phyloP scores from a whole-genome alignment of 1,284 basidiomycete genomes.

The Meripilus lineatus region DNA sequence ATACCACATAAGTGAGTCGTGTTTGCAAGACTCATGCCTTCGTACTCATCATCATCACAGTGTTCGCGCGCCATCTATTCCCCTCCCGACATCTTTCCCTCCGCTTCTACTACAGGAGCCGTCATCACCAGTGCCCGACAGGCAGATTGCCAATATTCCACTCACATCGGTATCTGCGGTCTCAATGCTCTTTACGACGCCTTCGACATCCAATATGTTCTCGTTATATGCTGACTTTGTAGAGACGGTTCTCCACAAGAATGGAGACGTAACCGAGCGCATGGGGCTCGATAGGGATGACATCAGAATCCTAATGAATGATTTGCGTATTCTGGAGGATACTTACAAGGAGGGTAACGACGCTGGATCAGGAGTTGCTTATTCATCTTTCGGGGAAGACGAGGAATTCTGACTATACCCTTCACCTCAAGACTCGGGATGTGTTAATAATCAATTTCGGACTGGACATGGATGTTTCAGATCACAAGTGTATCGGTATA shows the following conservation, averaged over 20 bases:
- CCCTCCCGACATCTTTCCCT: constrained; percentile 25
- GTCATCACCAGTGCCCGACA: constrained; percentile 6
- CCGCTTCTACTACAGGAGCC: constrained; percentile 19
- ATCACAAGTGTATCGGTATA: no score
- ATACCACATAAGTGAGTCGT: constrained; percentile 16
- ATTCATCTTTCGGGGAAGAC: constrained; percentile 18
- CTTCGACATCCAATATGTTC: constrained; percentile 20
- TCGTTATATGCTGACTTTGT: constrained; percentile 23
- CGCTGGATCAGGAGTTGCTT: constrained; percentile 11
- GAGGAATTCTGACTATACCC: no score
- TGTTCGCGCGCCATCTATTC: constrained; percentile 23
- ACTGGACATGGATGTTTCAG: no score
- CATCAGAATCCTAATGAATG: constrained; percentile 25
- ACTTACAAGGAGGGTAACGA: constrained; percentile 20
- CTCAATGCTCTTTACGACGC: constrained; percentile 22
- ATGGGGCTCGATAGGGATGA: constrained; percentile 31
- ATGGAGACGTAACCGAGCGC: constrained; percentile 21
- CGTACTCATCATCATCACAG: constrained; percentile 14
- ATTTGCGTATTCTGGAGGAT: constrained; percentile 29
- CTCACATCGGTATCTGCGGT: constrained; percentile 17
- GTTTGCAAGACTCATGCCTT: background rate
- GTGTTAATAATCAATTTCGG: no score
- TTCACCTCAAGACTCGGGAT: no score
- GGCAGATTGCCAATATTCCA: constrained; percentile 1
- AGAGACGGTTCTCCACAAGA: constrained; percentile 22